A percentile compares a stretch with the other conserved stretches of the same genome.
Evolutionary conservation across 139 green algal species (phyloP).

Genomic region (Chlamydomonas incerta): DNA sequence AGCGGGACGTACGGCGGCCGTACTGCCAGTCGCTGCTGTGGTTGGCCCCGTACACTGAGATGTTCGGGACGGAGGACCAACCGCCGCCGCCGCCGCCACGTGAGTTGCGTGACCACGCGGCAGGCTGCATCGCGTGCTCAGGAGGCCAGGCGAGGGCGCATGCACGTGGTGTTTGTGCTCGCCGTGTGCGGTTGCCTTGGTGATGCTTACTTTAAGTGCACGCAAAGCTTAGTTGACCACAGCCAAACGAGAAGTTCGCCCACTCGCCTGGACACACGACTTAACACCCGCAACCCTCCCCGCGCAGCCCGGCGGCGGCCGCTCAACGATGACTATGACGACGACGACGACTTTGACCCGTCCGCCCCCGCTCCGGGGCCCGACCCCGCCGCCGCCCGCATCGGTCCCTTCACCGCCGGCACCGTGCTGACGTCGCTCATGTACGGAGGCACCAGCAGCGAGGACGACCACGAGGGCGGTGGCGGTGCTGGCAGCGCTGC

Average conservation of each 20-base stretch:
- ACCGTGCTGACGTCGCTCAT: constrained; percentile 38
- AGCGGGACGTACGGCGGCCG: constrained; percentile 73
- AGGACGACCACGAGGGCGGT: not conserved
- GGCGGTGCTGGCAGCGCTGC: not conserved
- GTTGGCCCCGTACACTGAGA: constrained; percentile 81
- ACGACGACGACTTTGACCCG: not conserved
- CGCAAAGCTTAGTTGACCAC: too few species aligned
- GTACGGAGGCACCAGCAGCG: not conserved
- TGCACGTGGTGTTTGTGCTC: too few species aligned
- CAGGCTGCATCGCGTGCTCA: too few species aligned
- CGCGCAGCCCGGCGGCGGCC: too few species aligned
- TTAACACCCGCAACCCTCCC: too few species aligned
- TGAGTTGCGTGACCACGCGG: too few species aligned
- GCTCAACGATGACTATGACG: not conserved
- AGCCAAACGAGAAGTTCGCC: too few species aligned
- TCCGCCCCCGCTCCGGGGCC: constrained; percentile 7
- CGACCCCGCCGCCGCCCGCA: constrained; percentile 30
- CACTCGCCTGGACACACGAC: too few species aligned
- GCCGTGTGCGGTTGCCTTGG: too few species aligned
- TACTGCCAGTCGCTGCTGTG: constrained; percentile 88
- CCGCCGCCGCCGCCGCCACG: not conserved
- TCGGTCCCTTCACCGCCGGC: constrained; percentile 51
- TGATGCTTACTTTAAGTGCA: too few species aligned
- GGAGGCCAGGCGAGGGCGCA: too few species aligned
- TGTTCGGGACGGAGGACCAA: constrained; percentile 32